These are phyloP conservation scores for Penicillium taxi DNA, from an alignment of 495 filamentous ascomycete genomes.

Conservation along the genomic window DNA sequence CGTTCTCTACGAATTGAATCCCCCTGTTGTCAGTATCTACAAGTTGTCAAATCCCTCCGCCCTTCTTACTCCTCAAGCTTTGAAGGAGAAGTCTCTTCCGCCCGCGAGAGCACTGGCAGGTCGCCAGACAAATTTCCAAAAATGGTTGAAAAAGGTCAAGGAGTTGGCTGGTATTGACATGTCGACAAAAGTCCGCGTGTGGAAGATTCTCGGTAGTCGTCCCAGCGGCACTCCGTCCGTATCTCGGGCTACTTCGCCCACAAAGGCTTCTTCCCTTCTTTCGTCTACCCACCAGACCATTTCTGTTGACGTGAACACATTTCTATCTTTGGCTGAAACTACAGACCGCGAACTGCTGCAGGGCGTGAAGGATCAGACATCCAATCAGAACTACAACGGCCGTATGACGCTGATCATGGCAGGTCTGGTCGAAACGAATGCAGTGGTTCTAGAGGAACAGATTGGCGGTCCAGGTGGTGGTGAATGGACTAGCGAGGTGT, in stretches of 20 bases:
- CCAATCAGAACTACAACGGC: slow-evolving; percentile 71
- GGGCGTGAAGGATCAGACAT: slow-evolving; percentile 60
- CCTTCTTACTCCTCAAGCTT: slow-evolving; percentile 48
- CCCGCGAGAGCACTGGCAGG: slow-evolving; percentile 60
- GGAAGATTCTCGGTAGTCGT: slow-evolving; percentile 56
- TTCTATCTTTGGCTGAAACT: slow-evolving; percentile 57
- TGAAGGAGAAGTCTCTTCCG: slow-evolving; percentile 51
- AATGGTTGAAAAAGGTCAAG: slow-evolving; percentile 71
- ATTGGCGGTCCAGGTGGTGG: slow-evolving; percentile 47
- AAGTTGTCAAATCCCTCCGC: slow-evolving; percentile 56
- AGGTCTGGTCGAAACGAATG: slow-evolving; percentile 59
- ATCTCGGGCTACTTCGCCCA: slow-evolving; percentile 48
- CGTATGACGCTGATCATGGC: slow-evolving; percentile 51
- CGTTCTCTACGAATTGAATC: slow-evolving; percentile 74
- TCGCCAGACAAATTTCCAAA: slow-evolving; percentile 55
- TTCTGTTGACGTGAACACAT: slow-evolving; percentile 63
- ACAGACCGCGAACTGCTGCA: slow-evolving; percentile 63
- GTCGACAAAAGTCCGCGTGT: slow-evolving; percentile 67
- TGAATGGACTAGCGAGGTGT: slow-evolving; percentile 55
- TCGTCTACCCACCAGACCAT: slow-evolving; percentile 55
- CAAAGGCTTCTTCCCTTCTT: slow-evolving; percentile 30
- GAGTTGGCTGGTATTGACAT: slow-evolving; percentile 51
- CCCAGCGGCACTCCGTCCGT: slow-evolving; percentile 47
- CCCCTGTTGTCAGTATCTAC: slow-evolving; percentile 78
- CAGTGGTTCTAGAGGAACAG: slow-evolving; percentile 71